Evolutionary conservation across 495 filamentous ascomycete genomes (phyloP).

Genomic region (Trichoderma asperelloides): DNA sequence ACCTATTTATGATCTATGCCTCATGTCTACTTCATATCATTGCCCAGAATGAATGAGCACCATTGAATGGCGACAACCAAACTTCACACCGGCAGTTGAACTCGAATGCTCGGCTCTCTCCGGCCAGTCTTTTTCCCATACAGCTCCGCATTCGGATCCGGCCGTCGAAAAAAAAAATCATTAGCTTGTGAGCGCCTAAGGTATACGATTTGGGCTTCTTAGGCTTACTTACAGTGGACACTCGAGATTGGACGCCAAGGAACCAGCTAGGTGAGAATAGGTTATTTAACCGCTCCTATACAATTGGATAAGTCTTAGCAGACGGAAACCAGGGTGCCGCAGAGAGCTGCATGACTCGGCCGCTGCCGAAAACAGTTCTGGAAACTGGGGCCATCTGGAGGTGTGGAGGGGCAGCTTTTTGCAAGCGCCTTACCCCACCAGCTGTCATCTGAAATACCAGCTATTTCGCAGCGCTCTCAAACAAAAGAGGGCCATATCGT

Average conservation of each 20-base stretch:
- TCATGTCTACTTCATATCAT: no score
- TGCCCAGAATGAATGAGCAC: no score
- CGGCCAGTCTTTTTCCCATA: not conserved
- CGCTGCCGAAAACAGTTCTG: not conserved
- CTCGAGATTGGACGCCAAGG: not conserved
- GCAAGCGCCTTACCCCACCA: not conserved
- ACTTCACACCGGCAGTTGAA: not conserved
- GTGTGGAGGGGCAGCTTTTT: conserved; percentile 5
- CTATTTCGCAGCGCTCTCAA: not conserved
- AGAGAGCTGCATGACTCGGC: conserved; percentile 4
- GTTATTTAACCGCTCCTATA: not conserved
- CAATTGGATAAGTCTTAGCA: not conserved
- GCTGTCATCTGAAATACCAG: not conserved
- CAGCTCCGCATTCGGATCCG: not conserved
- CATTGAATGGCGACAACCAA: no score
- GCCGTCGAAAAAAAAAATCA: not conserved
- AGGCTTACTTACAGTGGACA: not conserved
- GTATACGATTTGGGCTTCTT: no score
- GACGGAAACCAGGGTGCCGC: not conserved
- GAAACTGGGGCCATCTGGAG: not conserved
- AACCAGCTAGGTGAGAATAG: not conserved
- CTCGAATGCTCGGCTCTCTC: not conserved
- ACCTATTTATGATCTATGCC: no score
- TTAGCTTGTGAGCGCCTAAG: not conserved
- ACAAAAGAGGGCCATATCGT: conserved; percentile 2